A percentile compares a stretch with the other conserved stretches of the same genome.
Evolutionary conservation across 1,284 basidiomycete genomes (phyloP).

Genomic region (Cutaneotrichosporon sp.): DNA sequence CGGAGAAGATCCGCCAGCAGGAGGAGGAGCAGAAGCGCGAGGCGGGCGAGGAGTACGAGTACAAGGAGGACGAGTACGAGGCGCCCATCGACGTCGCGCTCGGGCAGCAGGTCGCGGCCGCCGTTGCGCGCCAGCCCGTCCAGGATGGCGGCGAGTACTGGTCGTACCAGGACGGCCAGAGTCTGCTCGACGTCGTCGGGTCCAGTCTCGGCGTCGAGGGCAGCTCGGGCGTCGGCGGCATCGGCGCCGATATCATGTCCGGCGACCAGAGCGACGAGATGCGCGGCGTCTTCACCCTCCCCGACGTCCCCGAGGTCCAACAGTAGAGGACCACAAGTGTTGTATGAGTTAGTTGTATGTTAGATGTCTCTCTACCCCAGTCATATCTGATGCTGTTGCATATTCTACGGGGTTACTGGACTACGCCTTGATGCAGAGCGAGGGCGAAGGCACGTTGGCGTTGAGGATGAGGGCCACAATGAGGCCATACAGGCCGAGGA

Average conservation of each 20-base stretch:
- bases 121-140: constrained; percentile 15
- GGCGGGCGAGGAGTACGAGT: constrained; percentile 10
- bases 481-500: constrained; percentile 59
- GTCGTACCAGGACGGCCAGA: constrained; percentile 38
- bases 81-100: constrained; percentile 13
- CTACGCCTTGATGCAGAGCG: constrained; percentile 19
- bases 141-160: constrained; percentile 33
- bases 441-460: constrained; percentile 44
- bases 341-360: constrained; percentile 5
- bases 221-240: not conserved
- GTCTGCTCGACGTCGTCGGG: constrained; percentile 40
- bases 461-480: constrained; percentile 61
- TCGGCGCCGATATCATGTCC: constrained; percentile 12
- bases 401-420: constrained; percentile 16
- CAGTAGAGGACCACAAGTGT: constrained; percentile 6
- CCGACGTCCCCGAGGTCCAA: constrained; percentile 12
- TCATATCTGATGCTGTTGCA: not conserved
- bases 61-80: not conserved
- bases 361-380: not conserved
- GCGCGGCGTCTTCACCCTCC: constrained; percentile 21
- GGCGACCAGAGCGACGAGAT: constrained; percentile 10
- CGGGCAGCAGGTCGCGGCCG: constrained; percentile 23
- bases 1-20: constrained; percentile 32
- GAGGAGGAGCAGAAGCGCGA: constrained; percentile 21
- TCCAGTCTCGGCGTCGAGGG: not conserved